phyloP scores from a whole-genome alignment of 75 land plant species.

The Pinus albicaulis region DNA sequence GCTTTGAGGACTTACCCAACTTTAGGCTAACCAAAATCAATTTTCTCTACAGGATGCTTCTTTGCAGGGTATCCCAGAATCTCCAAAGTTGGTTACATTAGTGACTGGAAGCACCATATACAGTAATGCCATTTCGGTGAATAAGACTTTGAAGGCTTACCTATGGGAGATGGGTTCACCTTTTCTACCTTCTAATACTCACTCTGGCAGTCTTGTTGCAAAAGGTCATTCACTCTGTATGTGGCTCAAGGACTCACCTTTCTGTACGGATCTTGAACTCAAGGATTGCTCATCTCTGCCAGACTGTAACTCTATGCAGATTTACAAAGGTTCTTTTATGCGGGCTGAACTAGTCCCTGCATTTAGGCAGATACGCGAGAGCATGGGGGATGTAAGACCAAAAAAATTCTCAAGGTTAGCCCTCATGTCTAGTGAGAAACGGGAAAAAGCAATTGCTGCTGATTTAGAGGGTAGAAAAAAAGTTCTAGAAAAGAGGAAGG shows the following conservation, averaged over 20 bases:
- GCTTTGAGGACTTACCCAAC: not conserved
- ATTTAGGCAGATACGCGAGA: constrained; percentile 68
- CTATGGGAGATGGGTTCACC: constrained; percentile 99
- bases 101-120: constrained; percentile 74
- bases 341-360: constrained; percentile 77
- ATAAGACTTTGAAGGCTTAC: constrained; percentile 80
- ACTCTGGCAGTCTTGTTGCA: constrained; percentile 71
- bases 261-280: constrained; percentile 89
- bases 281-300: constrained; percentile 66
- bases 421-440: constrained; percentile 56
- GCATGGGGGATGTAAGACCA: constrained; percentile 73
- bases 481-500: not conserved
- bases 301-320: constrained; percentile 74
- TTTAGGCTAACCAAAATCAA: constrained; percentile 8
- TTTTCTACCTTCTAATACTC: constrained; percentile 72
- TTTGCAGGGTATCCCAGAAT: constrained; percentile 82
- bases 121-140: constrained; percentile 61
- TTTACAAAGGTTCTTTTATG: constrained; percentile 84
- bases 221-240: constrained; percentile 83
- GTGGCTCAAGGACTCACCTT: constrained; percentile 98
- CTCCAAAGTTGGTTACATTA: constrained; percentile 79
- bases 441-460: constrained; percentile 65
- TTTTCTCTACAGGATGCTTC: constrained; percentile 77
- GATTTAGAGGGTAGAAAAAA: constrained; percentile 22
- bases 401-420: constrained; percentile 86